These are phyloP conservation scores for Solanum rostratum DNA, from an alignment of 257 asterid genomes.

Conservation along the genomic window DNA sequence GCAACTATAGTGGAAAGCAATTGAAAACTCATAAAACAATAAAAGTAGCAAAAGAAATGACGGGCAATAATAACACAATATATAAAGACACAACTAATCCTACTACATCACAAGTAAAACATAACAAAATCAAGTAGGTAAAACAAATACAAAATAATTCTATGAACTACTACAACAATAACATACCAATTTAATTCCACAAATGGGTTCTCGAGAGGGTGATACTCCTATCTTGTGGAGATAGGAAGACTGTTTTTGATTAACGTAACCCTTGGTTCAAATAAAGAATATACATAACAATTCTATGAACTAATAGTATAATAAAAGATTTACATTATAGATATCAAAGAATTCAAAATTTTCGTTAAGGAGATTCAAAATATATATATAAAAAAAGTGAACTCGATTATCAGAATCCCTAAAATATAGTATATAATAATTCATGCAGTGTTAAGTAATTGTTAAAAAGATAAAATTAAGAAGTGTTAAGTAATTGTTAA, in stretches of 20 bases:
- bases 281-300: neutral
- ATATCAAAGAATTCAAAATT: neutral
- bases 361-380: neutral
- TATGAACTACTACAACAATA: neutral
- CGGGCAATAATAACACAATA: too few relatives aligned
- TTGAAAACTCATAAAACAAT: too few relatives aligned
- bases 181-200: neutral
- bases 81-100: too few relatives aligned
- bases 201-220: neutral
- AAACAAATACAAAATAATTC: neutral
- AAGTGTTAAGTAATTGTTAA: neutral
- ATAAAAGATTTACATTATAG: neutral
- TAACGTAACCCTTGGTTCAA: neutral
- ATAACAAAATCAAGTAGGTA: neutral
- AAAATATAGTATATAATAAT: neutral
- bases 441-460: neutral
- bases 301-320: neutral
- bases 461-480: neutral
- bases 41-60: too few relatives aligned
- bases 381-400: neutral
- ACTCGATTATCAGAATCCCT: neutral
- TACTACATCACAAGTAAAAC: neutral
- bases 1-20: too few relatives aligned
- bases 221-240: neutral
- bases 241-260: neutral